Base-by-base conservation (phyloP, 2,329 filamentous ascomycete species). In the Fusarium avenaceum region DNA sequence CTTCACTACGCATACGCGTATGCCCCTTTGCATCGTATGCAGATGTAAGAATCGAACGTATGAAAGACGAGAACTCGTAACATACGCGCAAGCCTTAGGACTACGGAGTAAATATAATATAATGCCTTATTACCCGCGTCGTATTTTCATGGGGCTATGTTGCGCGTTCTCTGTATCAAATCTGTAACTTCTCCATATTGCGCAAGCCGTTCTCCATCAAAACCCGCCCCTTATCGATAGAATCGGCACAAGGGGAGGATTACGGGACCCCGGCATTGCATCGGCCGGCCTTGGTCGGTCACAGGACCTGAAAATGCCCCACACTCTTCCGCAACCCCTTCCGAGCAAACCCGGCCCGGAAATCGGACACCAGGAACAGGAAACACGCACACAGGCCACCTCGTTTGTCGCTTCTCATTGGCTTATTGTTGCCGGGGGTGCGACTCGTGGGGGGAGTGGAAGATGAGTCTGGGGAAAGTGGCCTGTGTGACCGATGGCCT, bases 261-360 rank as follows among this genome's bases (percentile, higher is more conserved):
- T 40, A 32, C 61, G 56, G 61, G 28, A 46, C 24, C 40, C 43
- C 51, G 56, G 64, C 57, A 54, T 57, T 43, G 51, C 40, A 71
- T 71, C 68, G 65, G 61, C 65, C 69, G 68, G 65, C 42, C 26
- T 47, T 50, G 50, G 26, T 47, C 68, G 60, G 68, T 71, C 68
- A 71, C 55, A 65, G 46, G 70, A 71, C 59, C 53, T 67, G 22
- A 24, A 48, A 7, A 48, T 28, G 54, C 38, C 50, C 62, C 64
- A 67, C 63, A 33, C 30, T 62, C 61, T 73, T 72, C 72, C 59
- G 75, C 74, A 76, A 72, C 67, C 44, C 39, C 46, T 56, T 48
- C 68, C 68, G 65, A 69, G 24, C 40, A 35, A 20, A 57, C 43
- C 65, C 57, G 65, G 59, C 39, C 69, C 68, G 62, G 48, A 61